phyloP scores from a whole-genome alignment of 1,139 yeast species.

The Candida albicans region DNA sequence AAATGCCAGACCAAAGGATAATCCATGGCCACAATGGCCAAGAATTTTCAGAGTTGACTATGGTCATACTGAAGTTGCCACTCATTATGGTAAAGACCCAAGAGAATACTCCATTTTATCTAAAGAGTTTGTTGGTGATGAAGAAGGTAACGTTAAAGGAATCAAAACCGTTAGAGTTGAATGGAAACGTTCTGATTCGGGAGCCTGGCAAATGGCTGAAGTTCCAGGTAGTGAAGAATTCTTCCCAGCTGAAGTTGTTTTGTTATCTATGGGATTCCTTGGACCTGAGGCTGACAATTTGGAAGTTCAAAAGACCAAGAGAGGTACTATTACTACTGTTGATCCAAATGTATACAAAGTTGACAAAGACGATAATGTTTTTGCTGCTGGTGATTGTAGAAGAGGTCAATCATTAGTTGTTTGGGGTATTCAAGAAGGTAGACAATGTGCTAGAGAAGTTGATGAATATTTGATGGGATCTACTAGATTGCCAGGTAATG shows the following conservation, averaged over 20 bases:
- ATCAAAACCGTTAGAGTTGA: constrained; percentile 96
- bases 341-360: constrained; percentile 74
- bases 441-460: constrained; percentile 96
- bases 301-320: constrained; percentile 68
- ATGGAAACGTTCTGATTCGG: constrained; percentile 94
- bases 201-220: constrained; percentile 99
- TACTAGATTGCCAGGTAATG: constrained; percentile 88
- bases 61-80: constrained; percentile 93
- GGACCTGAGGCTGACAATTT: constrained; percentile 92
- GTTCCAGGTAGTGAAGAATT: constrained; percentile 92
- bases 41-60: constrained; percentile 96
- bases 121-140: constrained; percentile 94
- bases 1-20: constrained; percentile 80
- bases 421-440: constrained; percentile 99
- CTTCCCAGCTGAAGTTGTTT: constrained; percentile 92
- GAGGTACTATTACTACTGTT: constrained; percentile 81
- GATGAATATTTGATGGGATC: constrained; percentile 77
- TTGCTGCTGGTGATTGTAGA: constrained; percentile 98
- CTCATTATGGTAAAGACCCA: constrained; percentile 96
- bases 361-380: constrained; percentile 60
- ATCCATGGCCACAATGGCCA: constrained; percentile 99
- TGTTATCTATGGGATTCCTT: constrained; percentile 94
- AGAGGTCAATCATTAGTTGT: constrained; percentile 98
- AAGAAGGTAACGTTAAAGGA: constrained; percentile 89
- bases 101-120: constrained; percentile 95